phyloP scores from a whole-genome alignment of 2,329 filamentous ascomycete genomes.

The Rutstroemia sp. region DNA sequence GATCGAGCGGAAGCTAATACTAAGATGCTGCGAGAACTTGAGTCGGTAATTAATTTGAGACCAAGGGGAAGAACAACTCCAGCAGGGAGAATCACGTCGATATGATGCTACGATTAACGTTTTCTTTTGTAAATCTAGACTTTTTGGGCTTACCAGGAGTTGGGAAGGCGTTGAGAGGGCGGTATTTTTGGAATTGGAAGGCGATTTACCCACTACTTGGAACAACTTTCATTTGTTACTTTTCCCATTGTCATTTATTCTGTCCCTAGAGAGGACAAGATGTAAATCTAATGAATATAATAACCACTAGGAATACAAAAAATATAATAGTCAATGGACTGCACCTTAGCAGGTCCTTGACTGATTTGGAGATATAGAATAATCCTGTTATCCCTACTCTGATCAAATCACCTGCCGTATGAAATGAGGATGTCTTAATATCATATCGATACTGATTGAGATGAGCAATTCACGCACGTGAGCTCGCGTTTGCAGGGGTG shows the following conservation, averaged over 20 bases:
- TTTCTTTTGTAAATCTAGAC: conserved; percentile 3
- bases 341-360: not conserved
- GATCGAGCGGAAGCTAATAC: conserved; percentile 75
- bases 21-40: conserved; percentile 86
- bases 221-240: conserved; percentile 7
- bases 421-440: no score
- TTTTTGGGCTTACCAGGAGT: not conserved
- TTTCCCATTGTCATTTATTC: not conserved
- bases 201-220: not conserved
- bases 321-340: no score
- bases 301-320: not conserved
- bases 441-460: no score
- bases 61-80: conserved; percentile 30
- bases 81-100: conserved; percentile 27
- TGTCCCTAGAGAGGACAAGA: not conserved
- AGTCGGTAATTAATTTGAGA: conserved; percentile 70
- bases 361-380: no score
- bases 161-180: not conserved
- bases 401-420: no score
- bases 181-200: not conserved
- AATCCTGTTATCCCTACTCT: no score
- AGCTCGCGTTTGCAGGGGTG: no score
- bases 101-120: conserved; percentile 20
- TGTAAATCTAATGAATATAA: not conserved
- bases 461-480: no score